phyloP scores from a whole-genome alignment of 2,329 filamentous ascomycete species.

The Leptodontidium sp. region DNA sequence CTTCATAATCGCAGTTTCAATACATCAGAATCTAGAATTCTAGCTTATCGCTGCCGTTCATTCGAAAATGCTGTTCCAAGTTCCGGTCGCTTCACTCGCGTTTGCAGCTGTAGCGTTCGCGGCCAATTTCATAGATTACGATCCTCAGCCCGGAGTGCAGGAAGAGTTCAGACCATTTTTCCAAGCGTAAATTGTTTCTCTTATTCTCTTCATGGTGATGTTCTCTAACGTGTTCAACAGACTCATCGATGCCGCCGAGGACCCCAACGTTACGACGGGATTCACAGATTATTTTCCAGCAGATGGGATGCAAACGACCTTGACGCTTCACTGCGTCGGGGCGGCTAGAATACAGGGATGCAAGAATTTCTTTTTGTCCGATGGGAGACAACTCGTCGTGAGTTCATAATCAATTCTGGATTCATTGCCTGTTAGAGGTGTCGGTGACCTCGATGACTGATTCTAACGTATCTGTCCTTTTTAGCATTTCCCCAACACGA shows the following conservation, averaged over 20 bases:
- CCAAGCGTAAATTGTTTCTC: not conserved
- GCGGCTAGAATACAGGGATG: not conserved
- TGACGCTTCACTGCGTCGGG: not conserved
- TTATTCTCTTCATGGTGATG: too few species aligned
- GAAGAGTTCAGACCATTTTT: not conserved
- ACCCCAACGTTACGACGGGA: not conserved
- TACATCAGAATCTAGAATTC: too few species aligned
- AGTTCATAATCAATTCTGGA: not conserved
- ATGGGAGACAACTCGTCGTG: not conserved
- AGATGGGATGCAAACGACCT: constrained; percentile 6
- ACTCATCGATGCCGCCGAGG: not conserved
- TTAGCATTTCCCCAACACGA: constrained; percentile 5
- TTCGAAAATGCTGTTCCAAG: too few species aligned
- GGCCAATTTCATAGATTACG: not conserved
- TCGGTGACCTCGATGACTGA: not conserved
- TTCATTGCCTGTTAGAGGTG: not conserved
- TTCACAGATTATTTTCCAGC: constrained; percentile 4
- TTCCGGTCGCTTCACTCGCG: not conserved
- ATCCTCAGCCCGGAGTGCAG: not conserved
- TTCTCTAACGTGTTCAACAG: not conserved
- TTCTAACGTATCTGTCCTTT: too few species aligned
- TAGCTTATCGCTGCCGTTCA: too few species aligned
- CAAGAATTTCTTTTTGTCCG: not conserved
- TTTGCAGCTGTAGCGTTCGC: not conserved
- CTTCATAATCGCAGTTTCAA: too few species aligned